A percentile compares a stretch with the other conserved stretches of the same genome.
Evolutionary conservation across 1,139 yeast species (phyloP).

Genomic region (Candida sp.): DNA sequence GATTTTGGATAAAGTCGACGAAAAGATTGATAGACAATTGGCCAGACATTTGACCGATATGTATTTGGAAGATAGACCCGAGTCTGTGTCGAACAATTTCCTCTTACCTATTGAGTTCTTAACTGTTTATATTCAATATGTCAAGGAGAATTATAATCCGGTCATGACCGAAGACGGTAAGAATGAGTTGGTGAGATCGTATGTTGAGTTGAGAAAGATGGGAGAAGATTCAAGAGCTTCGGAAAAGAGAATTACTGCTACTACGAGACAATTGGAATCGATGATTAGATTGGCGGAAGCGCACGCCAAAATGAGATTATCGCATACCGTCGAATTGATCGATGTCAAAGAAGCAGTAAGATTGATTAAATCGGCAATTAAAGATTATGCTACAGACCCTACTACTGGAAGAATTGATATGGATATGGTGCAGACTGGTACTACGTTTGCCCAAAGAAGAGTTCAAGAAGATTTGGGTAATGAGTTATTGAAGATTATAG

Average conservation of each 20-base stretch:
- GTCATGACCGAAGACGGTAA: slow-evolving; percentile 77
- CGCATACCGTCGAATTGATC: slow-evolving; percentile 62
- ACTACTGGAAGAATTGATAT: slow-evolving; percentile 94
- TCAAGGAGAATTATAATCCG: slow-evolving; percentile 80
- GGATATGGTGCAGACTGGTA: slow-evolving; percentile 97
- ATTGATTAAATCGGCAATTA: slow-evolving; percentile 87
- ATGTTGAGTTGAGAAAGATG: slow-evolving; percentile 89
- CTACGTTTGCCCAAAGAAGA: slow-evolving; percentile 83
- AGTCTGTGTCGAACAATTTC: slow-evolving; percentile 61
- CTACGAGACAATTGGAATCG: slow-evolving; percentile 94
- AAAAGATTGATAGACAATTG: slow-evolving; percentile 74
- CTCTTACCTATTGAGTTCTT: slow-evolving; percentile 84
- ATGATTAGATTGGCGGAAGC: slow-evolving; percentile 96
- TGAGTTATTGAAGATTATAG: slow-evolving; percentile 51
- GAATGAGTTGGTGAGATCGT: slow-evolving; percentile 80
- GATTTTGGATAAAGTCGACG: slow-evolving; percentile 90
- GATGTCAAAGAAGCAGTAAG: slow-evolving; percentile 97
- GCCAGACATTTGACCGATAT: slow-evolving; percentile 89
- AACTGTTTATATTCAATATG: slow-evolving; percentile 87
- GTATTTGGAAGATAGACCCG: slow-evolving; percentile 88
- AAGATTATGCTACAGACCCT: slow-evolving; percentile 98
- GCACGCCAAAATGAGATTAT: slow-evolving; percentile 93
- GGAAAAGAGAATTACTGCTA: slow-evolving; percentile 94
- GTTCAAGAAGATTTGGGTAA: slow-evolving; percentile 70
- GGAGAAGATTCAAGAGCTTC: slow-evolving; percentile 89